These are phyloP conservation scores for Apiospora malaysiana DNA, from an alignment of 2,329 filamentous ascomycete genomes.

Conservation along the genomic window DNA sequence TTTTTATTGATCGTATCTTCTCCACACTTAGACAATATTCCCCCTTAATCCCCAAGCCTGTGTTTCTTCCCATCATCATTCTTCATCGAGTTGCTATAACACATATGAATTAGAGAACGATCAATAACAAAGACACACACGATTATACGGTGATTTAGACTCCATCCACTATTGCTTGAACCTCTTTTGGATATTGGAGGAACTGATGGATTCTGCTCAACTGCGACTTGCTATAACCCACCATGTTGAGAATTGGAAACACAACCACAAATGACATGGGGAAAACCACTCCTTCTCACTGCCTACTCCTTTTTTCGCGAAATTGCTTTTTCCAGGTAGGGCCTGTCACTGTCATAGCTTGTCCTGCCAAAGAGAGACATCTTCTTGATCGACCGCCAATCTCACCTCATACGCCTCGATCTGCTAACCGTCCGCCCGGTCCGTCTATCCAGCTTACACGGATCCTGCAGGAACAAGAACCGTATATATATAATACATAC, in stretches of 20 bases:
- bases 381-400: neutral
- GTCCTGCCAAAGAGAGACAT: neutral
- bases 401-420: neutral
- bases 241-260: no score
- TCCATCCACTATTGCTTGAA: neutral
- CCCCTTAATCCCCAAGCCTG: slow-evolving; percentile 3
- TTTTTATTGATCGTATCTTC: slow-evolving; percentile 19
- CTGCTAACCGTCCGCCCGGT: neutral
- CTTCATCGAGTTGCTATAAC: neutral
- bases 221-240: neutral
- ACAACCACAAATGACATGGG: no score
- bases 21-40: neutral
- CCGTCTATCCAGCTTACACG: neutral
- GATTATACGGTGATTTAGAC: neutral
- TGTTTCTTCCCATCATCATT: neutral
- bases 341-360: neutral
- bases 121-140: neutral
- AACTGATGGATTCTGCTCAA: neutral
- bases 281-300: neutral
- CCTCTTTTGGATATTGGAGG: neutral
- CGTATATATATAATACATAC: neutral
- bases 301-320: neutral
- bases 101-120: slow-evolving; percentile 1
- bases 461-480: neutral
- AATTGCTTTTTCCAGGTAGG: neutral